A percentile compares a stretch with the other conserved stretches of the same genome.
These are phyloP conservation scores for Solanum medicagineum DNA, from an alignment of 257 asterid species.

Conservation along the genomic window DNA sequence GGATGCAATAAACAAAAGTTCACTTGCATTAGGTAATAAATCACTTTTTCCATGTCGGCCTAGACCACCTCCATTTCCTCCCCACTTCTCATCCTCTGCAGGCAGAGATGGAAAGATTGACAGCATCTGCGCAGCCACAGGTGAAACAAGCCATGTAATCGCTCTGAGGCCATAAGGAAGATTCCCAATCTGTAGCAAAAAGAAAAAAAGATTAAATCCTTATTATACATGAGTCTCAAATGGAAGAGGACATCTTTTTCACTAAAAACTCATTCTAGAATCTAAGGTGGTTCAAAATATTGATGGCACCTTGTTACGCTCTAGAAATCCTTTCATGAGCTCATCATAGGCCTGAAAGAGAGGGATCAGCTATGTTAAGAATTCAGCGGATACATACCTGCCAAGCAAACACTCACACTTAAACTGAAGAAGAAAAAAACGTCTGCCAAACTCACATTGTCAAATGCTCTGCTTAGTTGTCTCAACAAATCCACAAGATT, in stretches of 20 bases:
- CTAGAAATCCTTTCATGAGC: slow-evolving; percentile 88
- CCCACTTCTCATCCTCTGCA: slow-evolving; percentile 86
- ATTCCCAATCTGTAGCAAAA: slow-evolving; percentile 69
- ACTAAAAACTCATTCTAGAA: neutral
- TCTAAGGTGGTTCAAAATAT: neutral
- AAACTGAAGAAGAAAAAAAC: neutral
- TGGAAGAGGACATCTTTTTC: neutral
- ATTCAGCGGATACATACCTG: neutral
- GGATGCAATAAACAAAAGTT: slow-evolving; percentile 60
- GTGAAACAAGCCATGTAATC: slow-evolving; percentile 94
- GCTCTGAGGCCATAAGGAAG: slow-evolving; percentile 93
- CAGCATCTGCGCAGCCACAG: slow-evolving; percentile 63
- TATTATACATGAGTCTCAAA: neutral
- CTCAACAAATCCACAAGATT: slow-evolving; percentile 85
- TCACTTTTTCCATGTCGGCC: slow-evolving; percentile 80
- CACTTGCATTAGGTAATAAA: slow-evolving; percentile 73
- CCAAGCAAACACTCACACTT: neutral
- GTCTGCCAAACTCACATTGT: slow-evolving; percentile 30
- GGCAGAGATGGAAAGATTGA: slow-evolving; percentile 75
- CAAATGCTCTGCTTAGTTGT: slow-evolving; percentile 88
- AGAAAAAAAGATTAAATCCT: neutral
- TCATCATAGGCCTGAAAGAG: slow-evolving; percentile 69
- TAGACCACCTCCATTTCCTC: slow-evolving; percentile 92
- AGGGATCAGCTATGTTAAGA: neutral
- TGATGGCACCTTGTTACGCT: slow-evolving; percentile 77